These are phyloP conservation scores for Helicocarpus griseus DNA, from an alignment of 2,329 filamentous ascomycete species.

Conservation along the genomic window DNA sequence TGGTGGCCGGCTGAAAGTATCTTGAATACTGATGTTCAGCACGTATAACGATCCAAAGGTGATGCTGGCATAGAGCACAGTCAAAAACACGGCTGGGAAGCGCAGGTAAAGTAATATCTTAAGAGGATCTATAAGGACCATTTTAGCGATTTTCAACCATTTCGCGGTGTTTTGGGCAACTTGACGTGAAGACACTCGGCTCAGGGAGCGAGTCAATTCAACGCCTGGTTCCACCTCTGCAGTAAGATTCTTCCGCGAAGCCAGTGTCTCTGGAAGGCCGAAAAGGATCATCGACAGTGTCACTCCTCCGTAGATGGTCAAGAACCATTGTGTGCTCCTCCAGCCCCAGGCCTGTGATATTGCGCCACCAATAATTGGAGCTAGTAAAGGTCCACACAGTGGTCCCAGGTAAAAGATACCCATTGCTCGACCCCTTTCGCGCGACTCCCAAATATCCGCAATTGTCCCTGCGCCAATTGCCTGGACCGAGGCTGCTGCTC, in stretches of 20 bases:
- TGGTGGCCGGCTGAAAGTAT: conserved; percentile 55
- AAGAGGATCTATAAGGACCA: conserved; percentile 62
- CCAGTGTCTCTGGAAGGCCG: conserved; percentile 36
- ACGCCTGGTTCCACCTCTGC: conserved; percentile 16
- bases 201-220: conserved; percentile 19
- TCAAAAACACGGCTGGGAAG: conserved; percentile 63
- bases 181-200: conserved; percentile 51
- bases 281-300: conserved; percentile 33
- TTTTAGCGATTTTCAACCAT: conserved; percentile 45
- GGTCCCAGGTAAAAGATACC: conserved; percentile 74
- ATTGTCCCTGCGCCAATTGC: conserved; percentile 77
- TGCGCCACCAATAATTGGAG: conserved; percentile 66
- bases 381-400: conserved; percentile 61
- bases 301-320: conserved; percentile 56
- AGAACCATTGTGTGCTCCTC: conserved; percentile 70
- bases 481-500: conserved; percentile 69
- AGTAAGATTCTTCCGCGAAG: conserved; percentile 20
- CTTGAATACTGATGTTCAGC: conserved; percentile 66
- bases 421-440: conserved; percentile 70
- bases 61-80: conserved; percentile 63
- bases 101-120: conserved; percentile 60
- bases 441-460: conserved; percentile 67
- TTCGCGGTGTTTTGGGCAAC: conserved; percentile 51
- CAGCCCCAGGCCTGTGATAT: conserved; percentile 61
- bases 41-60: conserved; percentile 68